Percentiles rank a stretch among this genome's conserved stretches.
Evolutionary conservation across 2,329 filamentous ascomycete genomes (phyloP).

Genomic region (Shiraia bambusicola): DNA sequence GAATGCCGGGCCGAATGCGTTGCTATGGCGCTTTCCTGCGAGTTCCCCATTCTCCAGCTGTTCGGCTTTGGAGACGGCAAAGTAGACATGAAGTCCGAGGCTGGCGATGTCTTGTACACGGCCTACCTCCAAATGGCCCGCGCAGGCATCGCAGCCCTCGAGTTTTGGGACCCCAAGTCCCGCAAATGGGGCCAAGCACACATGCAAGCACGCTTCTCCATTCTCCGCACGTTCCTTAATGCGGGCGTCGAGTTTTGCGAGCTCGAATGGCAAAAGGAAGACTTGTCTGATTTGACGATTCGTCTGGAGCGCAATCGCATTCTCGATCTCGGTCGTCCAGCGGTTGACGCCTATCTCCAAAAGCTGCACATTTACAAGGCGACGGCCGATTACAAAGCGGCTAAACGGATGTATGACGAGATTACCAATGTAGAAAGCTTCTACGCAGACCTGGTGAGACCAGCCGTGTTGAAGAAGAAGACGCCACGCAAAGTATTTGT

Average conservation of each 20-base stretch:
- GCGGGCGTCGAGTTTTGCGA: slow-evolving; percentile 86
- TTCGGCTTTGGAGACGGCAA: slow-evolving; percentile 86
- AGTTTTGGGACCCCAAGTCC: slow-evolving; percentile 92
- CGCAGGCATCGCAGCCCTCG: slow-evolving; percentile 82
- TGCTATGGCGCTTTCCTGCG: slow-evolving; percentile 86
- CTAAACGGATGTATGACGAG: slow-evolving; percentile 76
- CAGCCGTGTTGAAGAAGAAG: slow-evolving; percentile 73
- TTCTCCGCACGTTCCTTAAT: slow-evolving; percentile 79
- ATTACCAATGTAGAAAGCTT: slow-evolving; percentile 85
- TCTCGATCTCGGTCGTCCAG: slow-evolving; percentile 75
- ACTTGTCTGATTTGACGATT: slow-evolving; percentile 79
- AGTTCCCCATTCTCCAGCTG: slow-evolving; percentile 84
- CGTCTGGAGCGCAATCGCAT: slow-evolving; percentile 85
- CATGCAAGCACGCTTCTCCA: slow-evolving; percentile 88
- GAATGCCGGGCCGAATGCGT: slow-evolving; percentile 94
- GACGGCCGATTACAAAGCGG: slow-evolving; percentile 78
- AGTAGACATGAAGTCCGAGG: slow-evolving; percentile 70
- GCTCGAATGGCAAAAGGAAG: slow-evolving; percentile 71
- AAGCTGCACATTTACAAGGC: slow-evolving; percentile 92
- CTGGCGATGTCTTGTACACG: slow-evolving; percentile 83
- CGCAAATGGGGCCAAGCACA: slow-evolving; percentile 87
- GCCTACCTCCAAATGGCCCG: slow-evolving; percentile 93
- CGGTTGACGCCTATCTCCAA: slow-evolving; percentile 83
- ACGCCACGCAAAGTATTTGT: slow-evolving; percentile 90
- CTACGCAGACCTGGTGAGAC: slow-evolving; percentile 78